These are phyloP conservation scores for Omphalea diandra DNA, from an alignment of 441 rosid genomes.

Conservation along the genomic window DNA sequence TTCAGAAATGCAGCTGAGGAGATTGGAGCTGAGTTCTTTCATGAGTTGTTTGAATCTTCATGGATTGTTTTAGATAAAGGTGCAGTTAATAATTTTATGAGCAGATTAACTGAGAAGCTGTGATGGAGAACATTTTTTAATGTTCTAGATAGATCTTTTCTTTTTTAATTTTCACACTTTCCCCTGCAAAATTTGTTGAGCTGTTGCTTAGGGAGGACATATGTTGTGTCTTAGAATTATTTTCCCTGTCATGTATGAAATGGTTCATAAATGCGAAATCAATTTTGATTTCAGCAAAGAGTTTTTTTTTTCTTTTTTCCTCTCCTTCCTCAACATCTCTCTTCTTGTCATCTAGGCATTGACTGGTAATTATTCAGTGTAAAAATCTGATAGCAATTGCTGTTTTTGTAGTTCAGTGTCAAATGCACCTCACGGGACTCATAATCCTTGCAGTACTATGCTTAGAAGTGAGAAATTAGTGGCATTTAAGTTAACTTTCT, in stretches of 20 bases:
- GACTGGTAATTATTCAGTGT: background rate
- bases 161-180: background rate
- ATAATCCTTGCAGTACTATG: background rate
- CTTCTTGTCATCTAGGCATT: background rate
- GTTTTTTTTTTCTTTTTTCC: background rate
- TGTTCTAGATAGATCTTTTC: background rate
- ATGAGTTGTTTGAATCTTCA: slow-evolving; percentile 91
- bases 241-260: slow-evolving; percentile 16
- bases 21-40: slow-evolving; percentile 79
- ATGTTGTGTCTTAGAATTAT: slow-evolving; percentile 13
- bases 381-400: background rate
- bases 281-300: slow-evolving; percentile 8
- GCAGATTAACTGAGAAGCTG: slow-evolving; percentile 78
- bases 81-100: slow-evolving; percentile 83
- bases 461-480: background rate
- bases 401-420: background rate
- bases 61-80: slow-evolving; percentile 82
- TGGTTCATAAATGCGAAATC: slow-evolving; percentile 27
- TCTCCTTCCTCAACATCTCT: background rate
- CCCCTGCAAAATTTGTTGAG: slow-evolving; percentile 7
- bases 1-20: slow-evolving; percentile 91
- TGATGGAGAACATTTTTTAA: slow-evolving; percentile 29
- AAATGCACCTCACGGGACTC: background rate
- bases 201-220: slow-evolving; percentile 19
- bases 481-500: background rate